Base-by-base conservation (phyloP, 768 basidiomycete species). In the Lentinus brumalis region DNA sequence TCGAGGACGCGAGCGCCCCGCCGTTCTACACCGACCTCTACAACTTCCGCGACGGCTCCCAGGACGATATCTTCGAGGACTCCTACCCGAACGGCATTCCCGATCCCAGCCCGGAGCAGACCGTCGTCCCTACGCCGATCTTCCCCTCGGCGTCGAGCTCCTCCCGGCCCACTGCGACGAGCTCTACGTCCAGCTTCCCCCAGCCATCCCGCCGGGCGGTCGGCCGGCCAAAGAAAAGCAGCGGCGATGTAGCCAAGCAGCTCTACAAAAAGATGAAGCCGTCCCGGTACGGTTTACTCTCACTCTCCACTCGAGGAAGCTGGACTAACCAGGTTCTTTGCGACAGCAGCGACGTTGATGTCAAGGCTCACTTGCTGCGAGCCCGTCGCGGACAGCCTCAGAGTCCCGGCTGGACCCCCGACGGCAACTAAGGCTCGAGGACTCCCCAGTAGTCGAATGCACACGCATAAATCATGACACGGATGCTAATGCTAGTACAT, bases 41-140 rank as follows among this genome's bases (percentile, higher is more conserved):
- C 78, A 86, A 87, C 68, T 92, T 89, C 72, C 59, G 63, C 10
- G 85, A 92, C 67, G 90, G 91, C 9, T 76, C 89, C 0, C 91
- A 94, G 70, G 69, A 81, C 55, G 88, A 91, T 70, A 90, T 91
- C 61, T 91, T 92, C 70, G 73, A 77, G 53, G 80, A 85, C 68
- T 86, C 80, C 2, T 86, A 87, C 65, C 69, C 71, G 3, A 32
- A 54, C 41, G 70, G 70, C 42, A 54, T 57, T 55, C 50, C 75
- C 9, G 47, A 62, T 29, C 71, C 71, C 4, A 66, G 67, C 50
- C 66, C 69, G 8, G 67, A 70, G 47, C 61, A 61, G 53, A 73
- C 71, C 2, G 56, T 62, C 26, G 60, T 73, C 16, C 71, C 71
- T n/a, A 67, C 63, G 1, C 65, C 68, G 6, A 59, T 67, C 15